Evolutionary conservation across 2,329 filamentous ascomycete species (phyloP).

Genomic region (Bipolaris victoriae): DNA sequence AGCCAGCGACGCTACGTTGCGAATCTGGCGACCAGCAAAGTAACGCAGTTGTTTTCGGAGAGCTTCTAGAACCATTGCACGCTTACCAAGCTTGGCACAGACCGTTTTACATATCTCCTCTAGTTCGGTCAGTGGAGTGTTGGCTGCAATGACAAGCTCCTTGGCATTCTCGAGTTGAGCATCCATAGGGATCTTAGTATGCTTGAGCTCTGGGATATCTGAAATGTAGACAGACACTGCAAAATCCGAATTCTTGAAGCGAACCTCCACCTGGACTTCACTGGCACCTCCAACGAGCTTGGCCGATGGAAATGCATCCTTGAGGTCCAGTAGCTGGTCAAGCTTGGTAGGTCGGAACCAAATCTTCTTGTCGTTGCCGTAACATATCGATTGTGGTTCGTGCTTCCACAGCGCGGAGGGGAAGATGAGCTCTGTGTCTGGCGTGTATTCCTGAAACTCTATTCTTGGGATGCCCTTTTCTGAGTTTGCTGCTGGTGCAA

Average conservation of each 20-base stretch:
- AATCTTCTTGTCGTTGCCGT: constrained; percentile 89
- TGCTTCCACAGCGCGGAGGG: constrained; percentile 82
- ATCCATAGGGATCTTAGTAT: constrained; percentile 51
- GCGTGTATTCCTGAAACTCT: constrained; percentile 87
- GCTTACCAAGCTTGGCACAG: constrained; percentile 54
- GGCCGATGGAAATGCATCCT: constrained; percentile 80
- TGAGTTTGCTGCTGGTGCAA: constrained; percentile 61
- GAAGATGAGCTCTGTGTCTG: constrained; percentile 92
- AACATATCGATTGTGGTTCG: constrained; percentile 76
- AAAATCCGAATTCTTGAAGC: constrained; percentile 93
- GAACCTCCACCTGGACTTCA: constrained; percentile 96
- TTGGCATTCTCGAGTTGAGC: constrained; percentile 34
- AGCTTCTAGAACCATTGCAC: constrained; percentile 56
- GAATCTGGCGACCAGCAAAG: constrained; percentile 91
- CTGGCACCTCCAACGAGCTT: constrained; percentile 95
- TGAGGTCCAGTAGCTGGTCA: constrained; percentile 85
- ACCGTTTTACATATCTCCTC: constrained; percentile 82
- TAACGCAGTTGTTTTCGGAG: constrained; percentile 93
- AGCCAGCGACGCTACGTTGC: constrained; percentile 92
- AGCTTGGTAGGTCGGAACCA: constrained; percentile 91
- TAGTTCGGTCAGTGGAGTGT: constrained; percentile 87
- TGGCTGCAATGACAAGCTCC: constrained; percentile 80
- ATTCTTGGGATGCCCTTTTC: constrained; percentile 57
- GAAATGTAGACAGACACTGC: constrained; percentile 88
- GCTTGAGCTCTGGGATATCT: constrained; percentile 86